phyloP scores from a whole-genome alignment of 2,329 filamentous ascomycete species.

The Pseudocercospora fijiensis region DNA sequence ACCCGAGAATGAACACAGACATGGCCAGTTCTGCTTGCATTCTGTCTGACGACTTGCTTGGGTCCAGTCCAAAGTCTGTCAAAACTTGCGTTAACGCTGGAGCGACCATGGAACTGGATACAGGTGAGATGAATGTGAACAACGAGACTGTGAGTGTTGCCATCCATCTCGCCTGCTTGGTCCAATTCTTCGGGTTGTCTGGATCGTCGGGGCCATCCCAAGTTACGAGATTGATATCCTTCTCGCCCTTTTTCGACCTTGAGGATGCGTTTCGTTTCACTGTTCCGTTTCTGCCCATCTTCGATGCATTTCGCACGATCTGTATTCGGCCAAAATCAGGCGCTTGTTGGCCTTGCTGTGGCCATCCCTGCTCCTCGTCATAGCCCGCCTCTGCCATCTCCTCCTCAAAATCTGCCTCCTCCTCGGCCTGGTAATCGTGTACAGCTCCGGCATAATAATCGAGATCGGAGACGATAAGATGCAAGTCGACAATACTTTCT shows the following conservation, averaged over 20 bases:
- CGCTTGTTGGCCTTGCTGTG: conserved; percentile 25
- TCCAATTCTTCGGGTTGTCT: conserved; percentile 51
- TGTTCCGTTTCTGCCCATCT: conserved; percentile 29
- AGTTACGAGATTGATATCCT: conserved; percentile 41
- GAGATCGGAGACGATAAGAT: conserved; percentile 39
- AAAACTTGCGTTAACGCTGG: conserved; percentile 36
- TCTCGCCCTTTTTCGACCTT: conserved; percentile 34
- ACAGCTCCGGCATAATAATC: conserved; percentile 41
- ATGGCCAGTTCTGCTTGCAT: conserved; percentile 32
- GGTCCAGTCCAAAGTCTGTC: conserved; percentile 29
- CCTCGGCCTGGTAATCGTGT: conserved; percentile 38
- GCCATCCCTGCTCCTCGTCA: conserved; percentile 32
- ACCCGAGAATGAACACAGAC: conserved; percentile 42
- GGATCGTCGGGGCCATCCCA: conserved; percentile 50
- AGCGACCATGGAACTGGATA: conserved; percentile 43
- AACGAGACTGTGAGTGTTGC: conserved; percentile 46
- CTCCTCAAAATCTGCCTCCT: conserved; percentile 32
- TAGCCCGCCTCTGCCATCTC: conserved; percentile 30
- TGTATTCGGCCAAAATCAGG: conserved; percentile 36
- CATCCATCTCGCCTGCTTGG: conserved; percentile 45
- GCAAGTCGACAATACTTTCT: conserved; percentile 38
- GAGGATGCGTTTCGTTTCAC: conserved; percentile 33
- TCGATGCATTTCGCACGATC: conserved; percentile 32
- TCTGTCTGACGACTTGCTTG: conserved; percentile 18
- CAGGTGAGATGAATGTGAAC: conserved; percentile 43